Percentiles rank a stretch among this genome's conserved stretches.
Evolutionary conservation across 208 protist genomes (phyloP).

Genomic region (Trypanosoma theileri): DNA sequence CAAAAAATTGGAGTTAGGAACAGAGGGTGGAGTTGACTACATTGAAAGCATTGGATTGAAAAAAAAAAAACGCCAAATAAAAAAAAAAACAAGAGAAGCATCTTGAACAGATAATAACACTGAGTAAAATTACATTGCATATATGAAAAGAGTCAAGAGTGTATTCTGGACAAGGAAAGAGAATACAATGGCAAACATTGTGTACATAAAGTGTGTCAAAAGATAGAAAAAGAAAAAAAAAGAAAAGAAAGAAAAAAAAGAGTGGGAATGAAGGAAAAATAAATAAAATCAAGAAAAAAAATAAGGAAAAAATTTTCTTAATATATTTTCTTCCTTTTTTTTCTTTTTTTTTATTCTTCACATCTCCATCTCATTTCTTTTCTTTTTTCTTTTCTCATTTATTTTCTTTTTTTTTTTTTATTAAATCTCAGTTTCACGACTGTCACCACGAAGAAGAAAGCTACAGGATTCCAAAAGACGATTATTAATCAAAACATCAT

Average conservation of each 20-base stretch:
- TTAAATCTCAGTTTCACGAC: slow-evolving; percentile 80
- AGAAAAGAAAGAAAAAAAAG: neutral
- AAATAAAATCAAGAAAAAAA: neutral
- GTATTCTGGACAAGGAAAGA: too few relatives aligned
- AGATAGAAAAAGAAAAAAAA: neutral
- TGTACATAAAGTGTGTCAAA: neutral
- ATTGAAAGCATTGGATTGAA: too few relatives aligned
- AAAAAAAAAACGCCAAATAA: too few relatives aligned
- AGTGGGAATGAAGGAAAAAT: neutral
- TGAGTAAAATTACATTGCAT: too few relatives aligned
- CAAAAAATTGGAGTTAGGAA: neutral
- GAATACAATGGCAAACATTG: too few relatives aligned
- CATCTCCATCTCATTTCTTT: neutral
- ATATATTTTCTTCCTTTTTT: neutral
- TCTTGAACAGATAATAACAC: too few relatives aligned
- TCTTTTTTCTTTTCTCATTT: neutral
- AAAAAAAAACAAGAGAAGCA: too few relatives aligned
- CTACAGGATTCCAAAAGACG: slow-evolving; percentile 28
- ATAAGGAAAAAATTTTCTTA: neutral
- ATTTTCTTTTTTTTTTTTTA: neutral
- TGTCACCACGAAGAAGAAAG: slow-evolving; percentile 71
- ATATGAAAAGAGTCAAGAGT: too few relatives aligned
- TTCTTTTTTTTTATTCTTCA: slow-evolving; percentile 1
- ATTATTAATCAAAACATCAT: slow-evolving; percentile 52
- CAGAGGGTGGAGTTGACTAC: too few relatives aligned